A percentile compares a stretch with the other conserved stretches of the same genome.
Conservation (phyloP, 495 filamentous ascomycete genomes). For the Penicillium subrubescens region DNA sequence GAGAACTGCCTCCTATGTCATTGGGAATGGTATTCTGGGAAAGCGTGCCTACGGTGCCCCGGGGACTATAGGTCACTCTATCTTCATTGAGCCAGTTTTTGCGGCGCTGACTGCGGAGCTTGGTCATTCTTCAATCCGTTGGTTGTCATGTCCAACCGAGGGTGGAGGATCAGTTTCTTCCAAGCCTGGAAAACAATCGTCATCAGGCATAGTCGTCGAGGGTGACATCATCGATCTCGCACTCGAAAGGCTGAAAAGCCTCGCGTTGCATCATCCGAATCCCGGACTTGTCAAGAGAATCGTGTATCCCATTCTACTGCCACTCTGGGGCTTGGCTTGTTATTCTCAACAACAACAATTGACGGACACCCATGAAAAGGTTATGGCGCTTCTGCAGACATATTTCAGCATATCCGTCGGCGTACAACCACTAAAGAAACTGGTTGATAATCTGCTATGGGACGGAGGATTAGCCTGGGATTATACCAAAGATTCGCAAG, state of each 20-base stretch:
- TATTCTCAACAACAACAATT: slow-evolving; percentile 48
- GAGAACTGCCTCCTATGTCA: slow-evolving; percentile 69
- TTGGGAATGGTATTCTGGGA: slow-evolving; percentile 72
- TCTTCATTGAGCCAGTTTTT: slow-evolving; percentile 67
- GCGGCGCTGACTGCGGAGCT: slow-evolving; percentile 59
- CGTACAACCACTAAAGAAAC: slow-evolving; percentile 42
- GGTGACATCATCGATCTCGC: slow-evolving; percentile 36
- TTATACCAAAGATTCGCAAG: slow-evolving; percentile 36
- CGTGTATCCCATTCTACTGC: slow-evolving; percentile 62
- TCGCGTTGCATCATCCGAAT: slow-evolving; percentile 70
- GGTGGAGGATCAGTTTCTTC: slow-evolving; percentile 5
- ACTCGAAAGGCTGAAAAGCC: slow-evolving; percentile 56
- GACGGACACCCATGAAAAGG: slow-evolving; percentile 30
- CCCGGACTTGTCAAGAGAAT: slow-evolving; percentile 72
- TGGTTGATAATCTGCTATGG: slow-evolving; percentile 54
- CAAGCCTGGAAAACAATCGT: background rate
- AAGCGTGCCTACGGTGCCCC: slow-evolving; percentile 68
- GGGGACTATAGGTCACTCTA: slow-evolving; percentile 68
- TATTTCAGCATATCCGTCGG: slow-evolving; percentile 54
- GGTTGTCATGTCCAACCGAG: slow-evolving; percentile 25
- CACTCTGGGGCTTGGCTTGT: slow-evolving; percentile 67
- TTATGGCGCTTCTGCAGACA: slow-evolving; percentile 42
- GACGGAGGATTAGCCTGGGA: slow-evolving; percentile 53
- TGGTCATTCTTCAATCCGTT: slow-evolving; percentile 24
- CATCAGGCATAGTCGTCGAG: slow-evolving; percentile 24